Evolutionary conservation across 2,329 filamentous ascomycete genomes (phyloP).

Genomic region (Akanthomyces uredinophilus): DNA sequence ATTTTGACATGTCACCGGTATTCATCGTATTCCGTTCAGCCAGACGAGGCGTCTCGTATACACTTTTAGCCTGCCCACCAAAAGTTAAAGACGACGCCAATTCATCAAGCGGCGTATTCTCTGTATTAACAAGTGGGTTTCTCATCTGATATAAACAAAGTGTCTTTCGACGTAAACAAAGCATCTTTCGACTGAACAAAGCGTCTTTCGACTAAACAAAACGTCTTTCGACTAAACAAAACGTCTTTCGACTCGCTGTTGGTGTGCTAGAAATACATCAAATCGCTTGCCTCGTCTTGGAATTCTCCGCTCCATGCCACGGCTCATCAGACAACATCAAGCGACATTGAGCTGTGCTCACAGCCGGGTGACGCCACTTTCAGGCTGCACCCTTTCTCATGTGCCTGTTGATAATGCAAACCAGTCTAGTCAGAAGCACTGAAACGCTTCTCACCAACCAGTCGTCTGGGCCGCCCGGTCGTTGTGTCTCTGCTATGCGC

Average conservation of each 20-base stretch:
- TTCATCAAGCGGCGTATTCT: background rate
- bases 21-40: background rate
- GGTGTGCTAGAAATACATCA: background rate
- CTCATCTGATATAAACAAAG: background rate
- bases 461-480: background rate
- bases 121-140: background rate
- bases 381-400: background rate
- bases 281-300: background rate
- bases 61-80: background rate
- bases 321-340: background rate
- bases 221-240: background rate
- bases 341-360: background rate
- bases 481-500: background rate
- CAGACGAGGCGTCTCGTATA: background rate
- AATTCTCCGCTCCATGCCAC: background rate
- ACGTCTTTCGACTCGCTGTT: slow-evolving; percentile 2
- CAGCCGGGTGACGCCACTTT: background rate
- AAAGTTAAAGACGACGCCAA: background rate
- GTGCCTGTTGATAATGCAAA: background rate
- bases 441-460: background rate
- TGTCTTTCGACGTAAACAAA: no score
- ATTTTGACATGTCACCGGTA: no score
- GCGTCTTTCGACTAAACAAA: background rate
- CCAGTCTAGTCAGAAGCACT: no score
- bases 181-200: background rate